phyloP scores from a whole-genome alignment of 2,329 filamentous ascomycete genomes.

The Rutstroemia sp. region DNA sequence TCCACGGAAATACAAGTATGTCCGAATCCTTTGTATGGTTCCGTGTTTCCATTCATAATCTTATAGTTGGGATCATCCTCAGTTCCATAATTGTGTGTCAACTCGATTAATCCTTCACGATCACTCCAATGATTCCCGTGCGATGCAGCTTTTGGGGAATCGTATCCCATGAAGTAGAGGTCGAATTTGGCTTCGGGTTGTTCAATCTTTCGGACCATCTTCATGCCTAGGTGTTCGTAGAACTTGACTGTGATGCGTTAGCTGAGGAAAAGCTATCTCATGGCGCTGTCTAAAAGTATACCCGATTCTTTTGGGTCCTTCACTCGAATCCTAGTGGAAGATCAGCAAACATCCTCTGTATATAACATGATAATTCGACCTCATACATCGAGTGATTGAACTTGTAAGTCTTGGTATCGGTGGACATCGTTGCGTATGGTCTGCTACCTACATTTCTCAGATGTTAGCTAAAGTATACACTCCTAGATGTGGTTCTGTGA shows the following conservation, averaged over 20 bases:
- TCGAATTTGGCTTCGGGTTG: slow-evolving; percentile 89
- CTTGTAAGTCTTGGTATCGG: slow-evolving; percentile 72
- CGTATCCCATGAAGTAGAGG: slow-evolving; percentile 91
- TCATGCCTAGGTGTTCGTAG: slow-evolving; percentile 90
- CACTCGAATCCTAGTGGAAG: slow-evolving; percentile 67
- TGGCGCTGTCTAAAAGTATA: slow-evolving; percentile 29
- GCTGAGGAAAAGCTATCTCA: not conserved
- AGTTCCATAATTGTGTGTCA: slow-evolving; percentile 81
- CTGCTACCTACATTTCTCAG: slow-evolving; percentile 18
- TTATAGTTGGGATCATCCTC: slow-evolving; percentile 77
- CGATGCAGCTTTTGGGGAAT: slow-evolving; percentile 67
- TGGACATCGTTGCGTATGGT: slow-evolving; percentile 40
- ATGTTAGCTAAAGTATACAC: slow-evolving; percentile 10
- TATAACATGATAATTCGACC: not conserved
- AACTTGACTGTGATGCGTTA: slow-evolving; percentile 59
- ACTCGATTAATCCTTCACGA: slow-evolving; percentile 82
- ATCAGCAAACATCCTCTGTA: slow-evolving; percentile 12
- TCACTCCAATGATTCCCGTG: slow-evolving; percentile 66
- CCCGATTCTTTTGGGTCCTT: slow-evolving; percentile 83
- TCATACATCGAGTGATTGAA: slow-evolving; percentile 79
- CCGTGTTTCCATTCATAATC: slow-evolving; percentile 82
- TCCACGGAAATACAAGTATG: slow-evolving; percentile 80
- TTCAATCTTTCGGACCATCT: slow-evolving; percentile 68
- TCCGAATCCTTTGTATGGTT: slow-evolving; percentile 63
- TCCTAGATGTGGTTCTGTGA: not conserved